Conservation (phyloP, 352 stramenopile genomes). For the Phytophthora chlamydospora region DNA sequence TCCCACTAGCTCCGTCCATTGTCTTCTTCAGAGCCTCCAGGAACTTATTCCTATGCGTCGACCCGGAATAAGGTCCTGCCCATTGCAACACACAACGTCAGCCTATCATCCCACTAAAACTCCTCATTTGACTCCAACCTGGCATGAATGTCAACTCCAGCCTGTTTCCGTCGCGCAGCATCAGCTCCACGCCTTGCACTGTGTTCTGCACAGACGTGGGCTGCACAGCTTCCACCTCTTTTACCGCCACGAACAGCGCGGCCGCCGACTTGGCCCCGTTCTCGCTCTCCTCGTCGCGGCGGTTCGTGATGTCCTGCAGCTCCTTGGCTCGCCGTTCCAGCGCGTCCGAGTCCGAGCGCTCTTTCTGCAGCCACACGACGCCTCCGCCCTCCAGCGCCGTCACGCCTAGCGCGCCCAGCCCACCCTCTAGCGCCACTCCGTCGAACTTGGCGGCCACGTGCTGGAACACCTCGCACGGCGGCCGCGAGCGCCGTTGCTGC, state of each 20-base stretch:
- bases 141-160: constrained; percentile 75
- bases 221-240: constrained; percentile 33
- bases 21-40: constrained; percentile 34
- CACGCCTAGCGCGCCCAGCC: too few relatives aligned
- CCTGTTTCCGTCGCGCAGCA: constrained; percentile 34
- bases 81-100: background rate
- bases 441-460: too few relatives aligned
- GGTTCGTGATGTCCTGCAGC: constrained; percentile 66
- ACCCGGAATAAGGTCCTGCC: constrained; percentile 17
- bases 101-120: background rate
- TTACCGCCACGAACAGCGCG: constrained; percentile 42
- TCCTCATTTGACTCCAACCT: constrained; percentile 21
- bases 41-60: constrained; percentile 53
- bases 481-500: constrained; percentile 41
- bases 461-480: constrained; percentile 32
- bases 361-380: constrained; percentile 50
- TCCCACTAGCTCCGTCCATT: constrained; percentile 3
- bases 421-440: too few relatives aligned
- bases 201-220: constrained; percentile 52
- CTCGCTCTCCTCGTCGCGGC: constrained; percentile 7
- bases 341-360: constrained; percentile 57
- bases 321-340: constrained; percentile 55
- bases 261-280: constrained; percentile 26
- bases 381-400: too few relatives aligned
- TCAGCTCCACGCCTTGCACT: constrained; percentile 45